phyloP scores from a whole-genome alignment of 768 basidiomycete genomes.

The Tulasnella sp. region DNA sequence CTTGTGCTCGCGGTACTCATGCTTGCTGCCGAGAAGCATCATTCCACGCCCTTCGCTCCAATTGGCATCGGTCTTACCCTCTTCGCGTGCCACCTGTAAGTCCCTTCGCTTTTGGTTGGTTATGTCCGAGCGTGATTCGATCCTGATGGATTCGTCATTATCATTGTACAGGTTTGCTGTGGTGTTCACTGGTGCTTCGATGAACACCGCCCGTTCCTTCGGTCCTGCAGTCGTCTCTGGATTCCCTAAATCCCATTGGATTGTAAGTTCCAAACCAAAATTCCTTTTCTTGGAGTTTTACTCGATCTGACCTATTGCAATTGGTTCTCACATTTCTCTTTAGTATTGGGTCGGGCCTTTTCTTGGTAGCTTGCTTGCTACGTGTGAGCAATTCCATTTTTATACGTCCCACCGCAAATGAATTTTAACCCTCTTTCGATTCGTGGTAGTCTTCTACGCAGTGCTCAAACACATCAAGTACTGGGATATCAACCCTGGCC shows the following conservation, averaged over 20 bases:
- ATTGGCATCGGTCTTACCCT: conserved; percentile 18
- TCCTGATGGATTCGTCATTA: neutral
- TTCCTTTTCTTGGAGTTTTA: neutral
- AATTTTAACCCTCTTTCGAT: too few relatives aligned
- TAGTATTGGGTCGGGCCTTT: conserved; percentile 26
- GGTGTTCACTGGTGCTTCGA: conserved; percentile 19
- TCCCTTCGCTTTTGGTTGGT: neutral
- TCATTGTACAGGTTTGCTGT: conserved; percentile 12
- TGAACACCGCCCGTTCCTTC: conserved; percentile 22
- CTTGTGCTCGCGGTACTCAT: conserved; percentile 19
- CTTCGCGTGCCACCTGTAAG: conserved; percentile 17
- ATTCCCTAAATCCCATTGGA: conserved; percentile 11
- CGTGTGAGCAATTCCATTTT: conserved; percentile 17
- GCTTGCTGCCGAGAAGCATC: conserved; percentile 20
- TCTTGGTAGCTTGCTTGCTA: conserved; percentile 27
- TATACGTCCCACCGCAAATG: too few relatives aligned
- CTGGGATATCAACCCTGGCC: conserved; percentile 25
- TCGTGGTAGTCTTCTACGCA: conserved; percentile 21
- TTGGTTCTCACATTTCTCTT: neutral
- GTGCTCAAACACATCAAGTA: conserved; percentile 16
- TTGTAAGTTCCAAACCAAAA: neutral
- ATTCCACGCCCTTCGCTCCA: conserved; percentile 15
- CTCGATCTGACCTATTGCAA: neutral
- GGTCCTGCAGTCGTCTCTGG: conserved; percentile 20
- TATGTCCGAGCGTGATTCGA: neutral